phyloP scores from a whole-genome alignment of 1,284 basidiomycete genomes.

The Gymnopus androsaceus region DNA sequence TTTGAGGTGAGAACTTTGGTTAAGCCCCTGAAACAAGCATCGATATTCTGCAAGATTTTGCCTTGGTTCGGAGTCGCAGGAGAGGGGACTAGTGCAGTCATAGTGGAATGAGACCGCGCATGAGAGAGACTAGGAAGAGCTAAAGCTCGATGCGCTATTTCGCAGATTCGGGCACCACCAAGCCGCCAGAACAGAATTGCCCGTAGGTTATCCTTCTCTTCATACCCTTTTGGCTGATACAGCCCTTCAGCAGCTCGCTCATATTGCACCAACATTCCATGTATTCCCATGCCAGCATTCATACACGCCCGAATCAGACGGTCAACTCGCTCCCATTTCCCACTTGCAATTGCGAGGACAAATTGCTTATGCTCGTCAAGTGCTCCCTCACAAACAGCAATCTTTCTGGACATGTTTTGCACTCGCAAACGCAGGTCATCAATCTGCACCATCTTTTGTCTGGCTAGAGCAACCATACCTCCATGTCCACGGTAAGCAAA shows the following conservation, averaged over 20 bases:
- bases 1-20: neutral
- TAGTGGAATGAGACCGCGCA: slow-evolving; percentile 10
- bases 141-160: slow-evolving; percentile 14
- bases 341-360: slow-evolving; percentile 14
- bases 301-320: slow-evolving; percentile 8
- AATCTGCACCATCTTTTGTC: slow-evolving; percentile 7
- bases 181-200: slow-evolving; percentile 12
- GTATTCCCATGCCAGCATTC: slow-evolving; percentile 7
- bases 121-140: slow-evolving; percentile 16
- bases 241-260: slow-evolving; percentile 4
- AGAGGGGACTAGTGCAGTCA: slow-evolving; percentile 16
- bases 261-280: slow-evolving; percentile 5
- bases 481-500: slow-evolving; percentile 11
- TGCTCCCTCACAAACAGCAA: neutral
- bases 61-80: neutral
- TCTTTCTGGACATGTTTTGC: slow-evolving; percentile 6
- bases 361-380: slow-evolving; percentile 16
- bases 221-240: slow-evolving; percentile 15
- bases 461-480: neutral
- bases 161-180: slow-evolving; percentile 16
- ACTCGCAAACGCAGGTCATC: slow-evolving; percentile 7
- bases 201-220: slow-evolving; percentile 10
- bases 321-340: neutral
- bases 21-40: neutral
- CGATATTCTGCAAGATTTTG: slow-evolving; percentile 11